Evolutionary conservation across 1,284 basidiomycete genomes (phyloP).

Genomic region (Sanghuangporus sanghuang): DNA sequence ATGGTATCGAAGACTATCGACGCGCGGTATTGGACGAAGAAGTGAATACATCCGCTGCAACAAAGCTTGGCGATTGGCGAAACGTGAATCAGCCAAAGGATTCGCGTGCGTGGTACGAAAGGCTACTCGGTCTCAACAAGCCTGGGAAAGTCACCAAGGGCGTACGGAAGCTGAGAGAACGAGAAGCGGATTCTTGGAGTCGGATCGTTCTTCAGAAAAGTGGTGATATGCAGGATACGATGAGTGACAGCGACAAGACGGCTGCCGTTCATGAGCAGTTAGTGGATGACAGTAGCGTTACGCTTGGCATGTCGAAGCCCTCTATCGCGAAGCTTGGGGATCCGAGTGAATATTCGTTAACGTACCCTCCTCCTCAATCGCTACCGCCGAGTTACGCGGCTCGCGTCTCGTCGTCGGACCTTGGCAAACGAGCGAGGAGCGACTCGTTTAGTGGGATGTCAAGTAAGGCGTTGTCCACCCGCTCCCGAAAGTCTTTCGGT

Average conservation of each 20-base stretch:
- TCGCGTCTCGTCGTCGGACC: background rate
- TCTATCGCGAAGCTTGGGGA: slow-evolving; percentile 51
- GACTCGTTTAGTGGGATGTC: slow-evolving; percentile 25
- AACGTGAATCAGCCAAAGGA: slow-evolving; percentile 88
- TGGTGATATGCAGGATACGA: slow-evolving; percentile 21
- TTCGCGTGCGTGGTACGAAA: slow-evolving; percentile 71
- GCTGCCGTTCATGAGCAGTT: slow-evolving; percentile 22
- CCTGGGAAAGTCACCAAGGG: slow-evolving; percentile 81
- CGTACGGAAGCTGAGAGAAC: slow-evolving; percentile 79
- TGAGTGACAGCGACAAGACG: slow-evolving; percentile 31
- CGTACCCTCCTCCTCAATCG: slow-evolving; percentile 46
- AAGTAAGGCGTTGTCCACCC: slow-evolving; percentile 51
- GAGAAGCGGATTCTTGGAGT: slow-evolving; percentile 59
- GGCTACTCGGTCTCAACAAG: slow-evolving; percentile 57
- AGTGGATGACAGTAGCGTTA: slow-evolving; percentile 38
- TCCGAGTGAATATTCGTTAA: slow-evolving; percentile 59
- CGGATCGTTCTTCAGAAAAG: slow-evolving; percentile 59
- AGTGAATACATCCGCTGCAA: slow-evolving; percentile 87
- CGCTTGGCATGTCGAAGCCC: slow-evolving; percentile 26
- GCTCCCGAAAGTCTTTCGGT: slow-evolving; percentile 51
- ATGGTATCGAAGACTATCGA: slow-evolving; percentile 92
- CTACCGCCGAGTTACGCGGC: slow-evolving; percentile 21
- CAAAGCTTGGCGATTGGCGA: slow-evolving; percentile 81
- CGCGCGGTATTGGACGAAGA: slow-evolving; percentile 84
- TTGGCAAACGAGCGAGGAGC: slow-evolving; percentile 6